Conservation (phyloP, 31 red algal species). For the Odonthalia washingtoniensis region DNA sequence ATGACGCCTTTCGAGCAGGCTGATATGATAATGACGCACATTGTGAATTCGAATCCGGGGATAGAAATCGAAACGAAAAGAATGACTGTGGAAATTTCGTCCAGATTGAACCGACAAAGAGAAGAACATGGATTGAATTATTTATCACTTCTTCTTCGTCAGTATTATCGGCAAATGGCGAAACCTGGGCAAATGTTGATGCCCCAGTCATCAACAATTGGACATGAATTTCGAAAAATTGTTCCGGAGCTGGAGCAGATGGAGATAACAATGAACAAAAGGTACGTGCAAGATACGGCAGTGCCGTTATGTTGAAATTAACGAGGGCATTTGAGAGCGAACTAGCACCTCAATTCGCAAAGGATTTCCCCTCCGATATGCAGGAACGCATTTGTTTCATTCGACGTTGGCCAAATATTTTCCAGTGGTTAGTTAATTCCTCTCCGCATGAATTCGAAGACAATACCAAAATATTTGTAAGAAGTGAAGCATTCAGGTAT, state of each 20-base stretch:
- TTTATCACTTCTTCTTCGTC: constrained; percentile 90
- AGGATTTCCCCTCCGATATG: constrained; percentile 88
- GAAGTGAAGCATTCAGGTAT: constrained; percentile 81
- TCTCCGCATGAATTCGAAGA: constrained; percentile 89
- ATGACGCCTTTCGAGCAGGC: constrained; percentile 72
- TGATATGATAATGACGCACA: constrained; percentile 88
- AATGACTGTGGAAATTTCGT: constrained; percentile 77
- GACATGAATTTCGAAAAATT: constrained; percentile 88
- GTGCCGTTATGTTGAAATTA: constrained; percentile 80
- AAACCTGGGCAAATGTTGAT: constrained; percentile 74
- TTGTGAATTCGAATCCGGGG: constrained; percentile 80
- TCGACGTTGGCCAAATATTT: constrained; percentile 90
- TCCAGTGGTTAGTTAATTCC: constrained; percentile 83
- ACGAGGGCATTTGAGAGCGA: constrained; percentile 96
- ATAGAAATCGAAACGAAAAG: constrained; percentile 90
- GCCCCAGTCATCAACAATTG: constrained; percentile 67
- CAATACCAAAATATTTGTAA: constrained; percentile 71
- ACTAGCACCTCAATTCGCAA: constrained; percentile 94
- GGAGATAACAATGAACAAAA: constrained; percentile 15
- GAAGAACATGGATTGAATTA: constrained; percentile 93
- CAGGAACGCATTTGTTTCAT: constrained; percentile 89
- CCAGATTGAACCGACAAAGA: constrained; percentile 76
- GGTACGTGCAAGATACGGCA: no score
- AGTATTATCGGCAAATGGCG: constrained; percentile 78
- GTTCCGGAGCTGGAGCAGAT: constrained; percentile 78